These are phyloP conservation scores for Xylariaceae sp. DNA, from an alignment of 2,329 filamentous ascomycete genomes.

Conservation along the genomic window DNA sequence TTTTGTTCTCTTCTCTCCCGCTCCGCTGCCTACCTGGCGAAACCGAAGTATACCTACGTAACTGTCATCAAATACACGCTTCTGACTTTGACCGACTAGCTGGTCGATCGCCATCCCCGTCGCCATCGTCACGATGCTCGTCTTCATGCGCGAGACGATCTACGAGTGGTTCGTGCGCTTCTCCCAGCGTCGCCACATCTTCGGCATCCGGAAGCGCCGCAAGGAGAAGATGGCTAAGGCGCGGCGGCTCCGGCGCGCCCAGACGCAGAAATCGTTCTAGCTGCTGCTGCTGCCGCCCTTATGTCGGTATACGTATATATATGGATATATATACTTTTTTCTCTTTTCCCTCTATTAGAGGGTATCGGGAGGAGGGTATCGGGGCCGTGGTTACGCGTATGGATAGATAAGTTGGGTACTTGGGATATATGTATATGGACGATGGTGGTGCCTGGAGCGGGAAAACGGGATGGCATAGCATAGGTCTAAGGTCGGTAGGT, in stretches of 20 bases:
- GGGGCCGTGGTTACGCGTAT: too few species aligned
- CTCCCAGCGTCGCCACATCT: constrained; percentile 50
- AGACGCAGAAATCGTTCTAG: neutral
- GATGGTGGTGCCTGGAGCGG: too few species aligned
- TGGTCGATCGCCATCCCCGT: constrained; percentile 65
- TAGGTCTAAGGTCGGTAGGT: too few species aligned
- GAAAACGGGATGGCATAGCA: too few species aligned
- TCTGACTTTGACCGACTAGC: constrained; percentile 44
- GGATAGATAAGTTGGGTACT: too few species aligned
- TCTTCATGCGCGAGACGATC: constrained; percentile 57
- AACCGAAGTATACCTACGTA: neutral
- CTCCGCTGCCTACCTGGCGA: too few species aligned
- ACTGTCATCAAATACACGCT: neutral
- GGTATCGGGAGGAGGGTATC: neutral
- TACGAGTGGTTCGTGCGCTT: constrained; percentile 46
- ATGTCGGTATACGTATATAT: neutral
- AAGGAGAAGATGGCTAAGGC: constrained; percentile 25
- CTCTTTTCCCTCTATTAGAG: too few species aligned
- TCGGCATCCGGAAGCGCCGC: constrained; percentile 44
- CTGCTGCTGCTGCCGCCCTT: neutral
- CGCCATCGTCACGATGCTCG: constrained; percentile 49
- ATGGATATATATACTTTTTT: neutral
- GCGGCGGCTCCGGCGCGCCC: constrained; percentile 2
- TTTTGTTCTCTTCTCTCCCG: too few species aligned
- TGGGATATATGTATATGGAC: too few species aligned